Evolutionary conservation across 306 rosid species (phyloP), one percentile per base, ranked within the genome.

Genomic region (Psophocarpus tetragonolobus): DNA sequence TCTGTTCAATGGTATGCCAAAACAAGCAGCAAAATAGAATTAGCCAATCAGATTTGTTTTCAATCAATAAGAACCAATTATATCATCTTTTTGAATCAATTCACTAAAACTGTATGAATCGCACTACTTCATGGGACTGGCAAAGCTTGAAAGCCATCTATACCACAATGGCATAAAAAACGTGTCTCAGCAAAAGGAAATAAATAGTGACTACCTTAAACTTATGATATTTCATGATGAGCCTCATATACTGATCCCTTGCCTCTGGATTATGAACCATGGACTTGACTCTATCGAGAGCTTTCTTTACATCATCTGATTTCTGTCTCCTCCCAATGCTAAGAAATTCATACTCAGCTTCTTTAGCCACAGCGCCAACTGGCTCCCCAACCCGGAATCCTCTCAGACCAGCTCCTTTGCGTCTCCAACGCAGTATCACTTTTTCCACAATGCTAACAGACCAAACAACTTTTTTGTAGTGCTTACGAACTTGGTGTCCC

Each of bases 361-460:
- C 80, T 33, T 32, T 36, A 13, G 87, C 80, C 60, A 18, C 82
- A 56, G 44, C 75, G 41, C 87, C 87, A 64, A 27, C 72, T 18
- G 75, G 68, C 44, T 73, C 80, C 76, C 69, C 86, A 27, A 58
- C 81, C 54, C 73, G 88, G 68, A 92, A 90, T 64, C 97, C 94
- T 71, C 92, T 87, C 79, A 91, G 73, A 74, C 97, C 94, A 45
- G 81, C 63, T 23, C 92, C 44, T 79, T 87, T 90, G 21, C 92
- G 78, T 68, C 97, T 86, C 97, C 97, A 91, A 6, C 94, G 92
- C 80, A 92, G 87, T 56, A 92, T 90, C 2, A 74, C 90, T 80
- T 92, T 91, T 76, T 90, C 97, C 68, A 90, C 78, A 39, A 90
- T 85, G 66, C 97, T 57, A 51, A 88, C 97, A 82, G 93, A 87